Evolutionary conservation across 139 green algal genomes (phyloP), one percentile per base, ranked within the genome.

Genomic region (Mychonastes homosphaera): DNA sequence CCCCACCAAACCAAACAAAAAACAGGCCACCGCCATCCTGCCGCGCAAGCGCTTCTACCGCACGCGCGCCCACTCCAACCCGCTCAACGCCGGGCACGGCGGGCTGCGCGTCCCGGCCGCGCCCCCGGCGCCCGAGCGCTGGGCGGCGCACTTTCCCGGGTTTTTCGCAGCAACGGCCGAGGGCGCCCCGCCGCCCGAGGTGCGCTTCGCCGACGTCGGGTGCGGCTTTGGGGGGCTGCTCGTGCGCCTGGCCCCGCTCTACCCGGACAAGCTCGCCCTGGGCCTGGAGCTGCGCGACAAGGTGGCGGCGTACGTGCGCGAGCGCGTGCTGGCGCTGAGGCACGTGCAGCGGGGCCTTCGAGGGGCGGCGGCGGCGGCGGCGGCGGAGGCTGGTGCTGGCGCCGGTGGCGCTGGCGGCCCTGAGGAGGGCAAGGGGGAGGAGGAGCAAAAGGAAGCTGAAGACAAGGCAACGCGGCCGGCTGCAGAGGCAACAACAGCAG

Each of bases 171-270:
- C 29, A 43, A 21, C 18, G 3, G 23, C 41, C 9, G 32, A 21
- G 56, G 34, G 38, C 35, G 41, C 39, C 49, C 24, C 9, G 15
- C 2, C 54, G 29, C 61, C 68, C 2, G 34, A 62, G 27, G 80
- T 91, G 6, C 70, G 63, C 13, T 95, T 96, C 76, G 84, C 82
- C 12, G 92, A 99, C 63, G 80, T 99, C 1, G 92, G 92, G 28
- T 99, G 92, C 63, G 92, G 92, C 40, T 99, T 98, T 81, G 92
- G 92, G 3, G 92, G 92, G 4, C 80, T 98, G 34, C 76, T 92
- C 2, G 65, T 95, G n/a, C 84, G 81, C 59, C 74, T 98, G 54
- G 69, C 85, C 0, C 65, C 79, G 13, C 32, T 90, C 53, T 98
- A 88, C 64, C 92, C 92, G 12, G 70, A 95, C 49, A 94, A 84